Evolutionary conservation across 495 filamentous ascomycete genomes (phyloP), one percentile per base, ranked within the genome.

Genomic region (Penicillium samsonianum): DNA sequence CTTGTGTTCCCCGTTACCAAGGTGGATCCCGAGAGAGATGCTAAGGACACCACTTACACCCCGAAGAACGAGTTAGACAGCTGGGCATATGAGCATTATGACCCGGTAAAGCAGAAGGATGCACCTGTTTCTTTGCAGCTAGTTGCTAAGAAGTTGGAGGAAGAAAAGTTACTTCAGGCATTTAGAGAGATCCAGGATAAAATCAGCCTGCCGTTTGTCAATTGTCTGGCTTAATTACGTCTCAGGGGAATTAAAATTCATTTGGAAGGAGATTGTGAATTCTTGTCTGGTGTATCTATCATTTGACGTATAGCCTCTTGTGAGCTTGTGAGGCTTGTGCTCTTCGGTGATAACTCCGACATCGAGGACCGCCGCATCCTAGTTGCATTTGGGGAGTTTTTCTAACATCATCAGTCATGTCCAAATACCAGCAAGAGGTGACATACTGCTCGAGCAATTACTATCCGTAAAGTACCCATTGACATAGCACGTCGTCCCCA

Each of bases 1-100:
- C 53, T 80, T 14, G 71, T 83, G 0, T 83, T 85, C 64, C 81
- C 80, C 0, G 71, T 74, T 8, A 71, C 72, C 3, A 71, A 68
- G 44, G 73, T 79, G 6, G 74, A 77, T 42, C 38, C 50, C 55
- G 67, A 61, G 28, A 64, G 31, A 22, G 57, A 66, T 23, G 48
- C 28, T 12, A 40, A 49, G 35, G 60, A 60, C 22, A 7, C 22
- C 8, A n/a, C 33, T 16, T 60, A 63, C 47, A 42, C 11, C 2
- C 56, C 61, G 19, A 19, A 25, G 46, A 63, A 66, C 41, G 61
- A 63, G 7, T 9, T 46, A 1, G 61, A 64, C 35, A 46, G 41
- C n/a, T 57, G 37, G 42, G 37, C 22, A 19, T 45, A 60, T n/a
- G 53, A 58, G 47, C 14, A 47, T 46, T 61, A 59, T 42, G 30